Evolutionary conservation across 2,329 filamentous ascomycete species (phyloP).

Genomic region (Piedraia hortae): DNA sequence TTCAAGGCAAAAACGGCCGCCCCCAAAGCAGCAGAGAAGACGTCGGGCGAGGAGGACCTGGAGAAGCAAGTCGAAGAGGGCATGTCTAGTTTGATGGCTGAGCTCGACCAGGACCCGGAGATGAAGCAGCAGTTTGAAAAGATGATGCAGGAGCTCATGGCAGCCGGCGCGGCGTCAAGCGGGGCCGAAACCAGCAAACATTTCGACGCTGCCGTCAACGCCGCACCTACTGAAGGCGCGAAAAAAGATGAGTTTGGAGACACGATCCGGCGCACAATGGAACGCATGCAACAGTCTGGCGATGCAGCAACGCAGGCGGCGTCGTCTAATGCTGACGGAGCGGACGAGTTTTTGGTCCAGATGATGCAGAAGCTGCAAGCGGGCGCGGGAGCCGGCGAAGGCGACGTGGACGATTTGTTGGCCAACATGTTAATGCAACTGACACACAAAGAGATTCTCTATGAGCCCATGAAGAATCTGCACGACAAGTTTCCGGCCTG

Average conservation of each 20-base stretch:
- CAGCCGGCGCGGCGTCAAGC: slow-evolving; percentile 18
- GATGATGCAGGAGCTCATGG: slow-evolving; percentile 22
- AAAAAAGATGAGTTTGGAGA: slow-evolving; percentile 50
- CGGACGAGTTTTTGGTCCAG: slow-evolving; percentile 67
- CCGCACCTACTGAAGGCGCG: slow-evolving; percentile 5
- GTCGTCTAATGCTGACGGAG: slow-evolving; percentile 27
- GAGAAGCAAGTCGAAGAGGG: slow-evolving; percentile 65
- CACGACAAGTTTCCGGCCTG: slow-evolving; percentile 77
- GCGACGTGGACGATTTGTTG: slow-evolving; percentile 82
- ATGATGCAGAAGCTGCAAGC: slow-evolving; percentile 61
- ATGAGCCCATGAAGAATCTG: slow-evolving; percentile 96
- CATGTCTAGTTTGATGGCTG: slow-evolving; percentile 60
- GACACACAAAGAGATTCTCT: slow-evolving; percentile 92
- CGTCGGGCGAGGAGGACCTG: slow-evolving; percentile 39
- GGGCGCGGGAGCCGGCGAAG: slow-evolving; percentile 27
- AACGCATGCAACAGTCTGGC: slow-evolving; percentile 76
- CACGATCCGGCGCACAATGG: slow-evolving; percentile 80
- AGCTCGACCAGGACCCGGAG: slow-evolving; percentile 32
- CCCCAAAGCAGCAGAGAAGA: slow-evolving; percentile 4
- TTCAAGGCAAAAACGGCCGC: slow-evolving; percentile 33
- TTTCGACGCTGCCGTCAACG: slow-evolving; percentile 11
- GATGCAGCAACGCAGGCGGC: slow-evolving; percentile 60
- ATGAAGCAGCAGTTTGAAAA: slow-evolving; percentile 52
- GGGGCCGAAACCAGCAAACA: slow-evolving; percentile 10
- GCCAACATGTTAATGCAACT: slow-evolving; percentile 98